Evolutionary conservation across 768 basidiomycete genomes (phyloP), one percentile per base, ranked within the genome.

Genomic region (Dacryopinax primogenitus): DNA sequence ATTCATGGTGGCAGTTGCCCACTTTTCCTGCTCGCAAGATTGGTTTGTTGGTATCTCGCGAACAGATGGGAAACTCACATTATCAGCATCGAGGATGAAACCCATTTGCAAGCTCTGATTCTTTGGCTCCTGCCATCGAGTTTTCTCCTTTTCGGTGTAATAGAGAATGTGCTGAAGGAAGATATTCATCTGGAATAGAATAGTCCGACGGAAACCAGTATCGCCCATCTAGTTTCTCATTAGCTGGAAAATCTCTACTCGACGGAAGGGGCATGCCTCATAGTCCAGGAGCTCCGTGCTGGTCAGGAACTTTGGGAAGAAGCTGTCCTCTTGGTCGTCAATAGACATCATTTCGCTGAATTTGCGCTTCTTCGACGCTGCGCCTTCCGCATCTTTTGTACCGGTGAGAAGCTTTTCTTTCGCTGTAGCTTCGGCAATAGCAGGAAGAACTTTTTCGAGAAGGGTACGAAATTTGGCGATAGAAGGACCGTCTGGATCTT

Each of bases 171-270:
- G 71, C 33, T 72, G 70, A 33, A 71, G 67, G 26, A 75, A 70
- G 65, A 76, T 73, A 28, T 73, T 69, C 37, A 72, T 65, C 66
- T 96, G 92, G 72, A 94, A 86, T 21, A 95, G 80, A 74, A 93
- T 85, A 75, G 95, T 93, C 16, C 91, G 85, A n/a, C 92, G 87
- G 78, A 96, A 96, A 70, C 88, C 84, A 0, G 88, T 88, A 71
- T 94, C 92, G 23, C 91, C 87, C 63, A 94, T 83, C 92, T 93
- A n/a, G n/a, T n/a, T n/a, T n/a, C n/a, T n/a, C n/a, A n/a, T n/a
- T n/a, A n/a, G n/a, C n/a, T n/a, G n/a, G n/a, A n/a, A n/a, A n/a
- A n/a, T n/a, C n/a, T 30, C 26, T 58, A 58, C 26, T 15, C 45
- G 23, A 13, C n/a, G 45, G 32, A 35, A 23, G 30, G 28, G 26